These are phyloP conservation scores for Aristolochia contorta DNA, from an alignment of 164 flowering plant genomes.

Conservation along the genomic window DNA sequence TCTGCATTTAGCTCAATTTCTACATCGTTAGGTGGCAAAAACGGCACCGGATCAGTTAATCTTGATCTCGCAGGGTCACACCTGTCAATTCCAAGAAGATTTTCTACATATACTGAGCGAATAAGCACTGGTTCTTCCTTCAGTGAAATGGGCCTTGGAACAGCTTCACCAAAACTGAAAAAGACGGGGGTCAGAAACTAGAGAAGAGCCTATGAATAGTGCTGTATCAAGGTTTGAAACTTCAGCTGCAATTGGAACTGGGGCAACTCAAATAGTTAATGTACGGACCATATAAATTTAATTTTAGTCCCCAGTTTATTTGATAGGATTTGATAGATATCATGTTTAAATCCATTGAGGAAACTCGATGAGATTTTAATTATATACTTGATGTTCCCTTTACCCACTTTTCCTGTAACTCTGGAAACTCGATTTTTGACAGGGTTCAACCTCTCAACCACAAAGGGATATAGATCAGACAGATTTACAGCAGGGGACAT, in stretches of 20 bases:
- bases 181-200: constrained; percentile 79
- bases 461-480: constrained; percentile 27
- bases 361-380: not conserved
- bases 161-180: constrained; percentile 87
- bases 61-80: constrained; percentile 40
- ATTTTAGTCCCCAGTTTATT: not conserved
- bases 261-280: constrained; percentile 29
- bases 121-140: constrained; percentile 60
- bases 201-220: constrained; percentile 61
- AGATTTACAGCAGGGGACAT: constrained; percentile 54
- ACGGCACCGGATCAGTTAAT: constrained; percentile 25
- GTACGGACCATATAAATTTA: constrained; percentile 21
- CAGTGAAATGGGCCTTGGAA: constrained; percentile 43
- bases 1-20: constrained; percentile 26
- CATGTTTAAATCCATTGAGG: too few species aligned
- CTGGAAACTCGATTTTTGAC: constrained; percentile 4
- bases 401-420: not conserved
- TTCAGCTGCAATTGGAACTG: constrained; percentile 30
- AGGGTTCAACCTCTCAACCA: constrained; percentile 24
- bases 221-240: constrained; percentile 43
- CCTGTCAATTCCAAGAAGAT: constrained; percentile 39
- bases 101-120: constrained; percentile 84
- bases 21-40: constrained; percentile 30
- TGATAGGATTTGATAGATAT: not conserved
- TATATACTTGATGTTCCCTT: too few species aligned